A percentile compares a stretch with the other conserved stretches of the same genome.
phyloP scores from a whole-genome alignment of 2,329 filamentous ascomycete genomes.

The Rhytidhysteron rufulum region DNA sequence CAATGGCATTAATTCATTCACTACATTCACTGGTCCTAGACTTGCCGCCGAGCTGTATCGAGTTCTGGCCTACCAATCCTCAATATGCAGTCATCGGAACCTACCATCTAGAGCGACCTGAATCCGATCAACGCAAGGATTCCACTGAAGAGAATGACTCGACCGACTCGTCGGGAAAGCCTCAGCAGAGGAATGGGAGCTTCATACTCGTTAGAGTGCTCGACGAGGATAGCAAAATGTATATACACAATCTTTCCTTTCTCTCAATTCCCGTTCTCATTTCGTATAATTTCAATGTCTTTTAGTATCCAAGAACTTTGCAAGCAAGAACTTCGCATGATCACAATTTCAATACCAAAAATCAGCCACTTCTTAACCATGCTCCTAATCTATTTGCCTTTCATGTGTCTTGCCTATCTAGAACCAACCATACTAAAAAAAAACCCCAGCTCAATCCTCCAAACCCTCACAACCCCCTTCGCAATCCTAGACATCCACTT shows the following conservation, averaged over 20 bases:
- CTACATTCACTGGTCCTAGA: conserved; percentile 54
- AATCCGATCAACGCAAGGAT: too few species aligned
- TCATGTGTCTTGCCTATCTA: too few species aligned
- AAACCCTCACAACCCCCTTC: conserved; percentile 61
- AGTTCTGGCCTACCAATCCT: conserved; percentile 62
- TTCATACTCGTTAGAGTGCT: conserved; percentile 62
- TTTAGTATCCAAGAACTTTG: conserved; percentile 1
- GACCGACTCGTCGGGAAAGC: conserved; percentile 8
- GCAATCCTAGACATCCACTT: conserved; percentile 87
- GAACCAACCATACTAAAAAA: too few species aligned
- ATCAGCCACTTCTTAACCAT: background rate
- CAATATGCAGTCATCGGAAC: conserved; percentile 77
- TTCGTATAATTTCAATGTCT: too few species aligned
- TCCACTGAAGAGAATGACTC: conserved; percentile 30
- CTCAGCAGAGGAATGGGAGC: conserved; percentile 69
- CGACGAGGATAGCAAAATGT: conserved; percentile 41
- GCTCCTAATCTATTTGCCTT: background rate
- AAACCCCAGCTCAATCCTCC: conserved; percentile 56
- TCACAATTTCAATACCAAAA: background rate
- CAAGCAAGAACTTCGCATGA: background rate
- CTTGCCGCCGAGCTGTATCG: conserved; percentile 72
- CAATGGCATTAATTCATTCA: conserved; percentile 39
- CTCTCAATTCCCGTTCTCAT: too few species aligned
- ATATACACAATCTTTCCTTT: too few species aligned
- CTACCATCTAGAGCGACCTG: conserved; percentile 70